Evolutionary conservation across 805 yeast species (phyloP).

Genomic region (Wickerhamomyces xylosicus): DNA sequence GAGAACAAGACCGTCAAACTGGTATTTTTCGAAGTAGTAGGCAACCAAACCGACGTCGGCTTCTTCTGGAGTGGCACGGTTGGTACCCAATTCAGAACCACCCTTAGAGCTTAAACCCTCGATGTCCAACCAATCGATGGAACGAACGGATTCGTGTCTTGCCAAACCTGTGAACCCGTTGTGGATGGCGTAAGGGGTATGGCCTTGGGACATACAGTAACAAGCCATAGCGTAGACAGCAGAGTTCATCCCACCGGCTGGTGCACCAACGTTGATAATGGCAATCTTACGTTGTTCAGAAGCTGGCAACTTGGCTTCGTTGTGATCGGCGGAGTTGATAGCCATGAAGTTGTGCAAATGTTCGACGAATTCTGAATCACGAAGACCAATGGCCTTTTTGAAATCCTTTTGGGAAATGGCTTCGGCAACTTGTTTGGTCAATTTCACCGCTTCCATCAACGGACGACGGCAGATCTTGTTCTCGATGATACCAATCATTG

Average conservation of each 20-base stretch:
- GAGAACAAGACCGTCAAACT: constrained; percentile 79
- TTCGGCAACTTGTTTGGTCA: constrained; percentile 82
- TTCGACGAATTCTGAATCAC: constrained; percentile 85
- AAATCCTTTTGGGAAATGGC: constrained; percentile 78
- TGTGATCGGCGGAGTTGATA: constrained; percentile 57
- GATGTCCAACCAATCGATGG: constrained; percentile 73
- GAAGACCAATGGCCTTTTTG: constrained; percentile 72
- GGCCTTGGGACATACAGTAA: constrained; percentile 85
- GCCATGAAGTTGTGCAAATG: constrained; percentile 63
- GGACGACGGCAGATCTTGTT: constrained; percentile 81
- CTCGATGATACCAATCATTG: constrained; percentile 84
- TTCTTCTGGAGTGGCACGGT: constrained; percentile 65
- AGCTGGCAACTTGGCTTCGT: constrained; percentile 48
- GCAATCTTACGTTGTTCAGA: constrained; percentile 65
- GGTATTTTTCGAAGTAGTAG: constrained; percentile 80
- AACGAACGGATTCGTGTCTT: constrained; percentile 75
- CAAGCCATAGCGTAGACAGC: constrained; percentile 87
- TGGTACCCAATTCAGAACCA: constrained; percentile 96
- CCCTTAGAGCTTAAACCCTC: constrained; percentile 85
- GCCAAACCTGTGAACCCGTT: constrained; percentile 91
- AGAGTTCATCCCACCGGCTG: constrained; percentile 93
- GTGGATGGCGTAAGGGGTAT: constrained; percentile 79
- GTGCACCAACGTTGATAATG: constrained; percentile 90
- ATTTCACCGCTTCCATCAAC: constrained; percentile 78
- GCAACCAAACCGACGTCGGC: constrained; percentile 85